Evolutionary conservation across 495 filamentous ascomycete genomes (phyloP), one percentile per base, ranked within the genome.

Genomic region (Mytilinidion resinicola): DNA sequence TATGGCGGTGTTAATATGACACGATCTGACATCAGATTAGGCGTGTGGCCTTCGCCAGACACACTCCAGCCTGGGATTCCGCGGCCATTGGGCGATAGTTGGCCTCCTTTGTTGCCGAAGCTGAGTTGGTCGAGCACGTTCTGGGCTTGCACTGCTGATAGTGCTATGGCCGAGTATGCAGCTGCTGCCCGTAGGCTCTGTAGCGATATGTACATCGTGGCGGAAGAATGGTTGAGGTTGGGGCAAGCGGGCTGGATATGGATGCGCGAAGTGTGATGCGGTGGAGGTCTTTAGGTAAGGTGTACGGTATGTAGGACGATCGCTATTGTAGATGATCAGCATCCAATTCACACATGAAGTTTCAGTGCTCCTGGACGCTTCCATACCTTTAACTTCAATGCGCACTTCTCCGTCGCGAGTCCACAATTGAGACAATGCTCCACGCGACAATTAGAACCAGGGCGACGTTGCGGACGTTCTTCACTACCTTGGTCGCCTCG

Each of bases 1-100:
- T 81, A 83, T 8, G 89, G 85, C 1, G 95, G 93, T 9, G 95
- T 98, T 48, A 98, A 78, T 67, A 98, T 89, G 53, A 97, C 57
- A 69, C 91, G 90, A 75, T 97, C 89, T 46, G 90, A 95, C 59
- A 97, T 81, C 63, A 95, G 69, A 64, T 88, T 78, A 52, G 92
- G 87, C 6, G 74, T 68, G 65, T 83, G 77, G 55, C 86, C 87
- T 39, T 84, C 83, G 6, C 91, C 90, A 50, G 80, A 80, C 39
- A 91, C 73, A 53, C 79, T 72, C 77, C 85, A 96, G 52, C 80
- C 78, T 4, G 84, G 84, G 47, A 89, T 78, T 21, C 68, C 74
- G 49, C 79, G 72, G 46, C 71, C 68, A 64, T 77, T 80, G 15
- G 78, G 77, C 9, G 85, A 84, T 62, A 88, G 49, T 9, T 52